These are phyloP conservation scores for Entophlyctis luteolus DNA, from an alignment of 192 early-diverging fungal genomes.

Conservation along the genomic window DNA sequence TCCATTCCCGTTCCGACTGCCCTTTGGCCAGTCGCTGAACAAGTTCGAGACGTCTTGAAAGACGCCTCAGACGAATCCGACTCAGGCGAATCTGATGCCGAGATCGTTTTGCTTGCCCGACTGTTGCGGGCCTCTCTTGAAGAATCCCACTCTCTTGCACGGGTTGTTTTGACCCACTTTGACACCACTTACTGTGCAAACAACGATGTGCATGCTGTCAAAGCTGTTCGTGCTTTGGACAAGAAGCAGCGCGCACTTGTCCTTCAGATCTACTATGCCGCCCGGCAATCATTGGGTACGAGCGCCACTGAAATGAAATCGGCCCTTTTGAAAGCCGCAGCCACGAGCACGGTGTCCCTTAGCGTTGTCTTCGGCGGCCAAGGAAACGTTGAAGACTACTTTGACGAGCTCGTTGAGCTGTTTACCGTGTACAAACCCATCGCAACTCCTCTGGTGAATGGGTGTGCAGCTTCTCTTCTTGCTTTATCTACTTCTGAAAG, in stretches of 20 bases:
- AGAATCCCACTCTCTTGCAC: constrained; percentile 58
- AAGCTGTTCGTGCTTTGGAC: constrained; percentile 49
- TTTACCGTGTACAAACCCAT: constrained; percentile 77
- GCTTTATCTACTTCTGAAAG: constrained; percentile 42
- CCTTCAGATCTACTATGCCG: constrained; percentile 75
- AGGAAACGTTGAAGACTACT: constrained; percentile 91
- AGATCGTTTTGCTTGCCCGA: constrained; percentile 16
- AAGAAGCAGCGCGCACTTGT: constrained; percentile 46
- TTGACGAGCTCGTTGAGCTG: constrained; percentile 80
- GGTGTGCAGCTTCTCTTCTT: constrained; percentile 60
- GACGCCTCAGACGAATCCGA: constrained; percentile 20
- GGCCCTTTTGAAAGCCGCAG: constrained; percentile 14
- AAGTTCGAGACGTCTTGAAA: constrained; percentile 62
- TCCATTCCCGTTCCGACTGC: constrained; percentile 76
- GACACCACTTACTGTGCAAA: constrained; percentile 66
- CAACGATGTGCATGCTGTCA: constrained; percentile 76
- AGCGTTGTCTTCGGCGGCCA: constrained; percentile 95
- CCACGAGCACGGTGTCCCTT: constrained; percentile 38
- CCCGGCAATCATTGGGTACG: constrained; percentile 48
- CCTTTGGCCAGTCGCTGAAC: constrained; percentile 86
- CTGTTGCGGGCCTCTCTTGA: constrained; percentile 31
- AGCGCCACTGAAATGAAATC: not conserved
- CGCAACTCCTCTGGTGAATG: constrained; percentile 68
- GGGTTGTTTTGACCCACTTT: constrained; percentile 74
- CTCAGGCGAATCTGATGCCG: constrained; percentile 1